Base-by-base conservation (phyloP, 2,329 filamentous ascomycete genomes). In the Pezizomycotina sp. region DNA sequence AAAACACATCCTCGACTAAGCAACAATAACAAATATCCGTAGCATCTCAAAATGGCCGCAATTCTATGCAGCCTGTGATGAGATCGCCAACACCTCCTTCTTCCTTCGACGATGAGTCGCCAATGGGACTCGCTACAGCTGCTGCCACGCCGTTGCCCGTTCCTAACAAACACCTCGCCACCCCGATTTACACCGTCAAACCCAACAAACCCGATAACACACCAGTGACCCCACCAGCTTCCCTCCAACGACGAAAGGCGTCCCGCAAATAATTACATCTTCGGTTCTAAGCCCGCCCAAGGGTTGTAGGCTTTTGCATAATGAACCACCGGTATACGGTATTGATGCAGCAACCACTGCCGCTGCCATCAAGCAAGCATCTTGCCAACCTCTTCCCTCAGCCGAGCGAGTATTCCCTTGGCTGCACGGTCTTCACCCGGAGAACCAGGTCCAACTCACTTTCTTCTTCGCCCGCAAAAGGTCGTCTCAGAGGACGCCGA, bases 351-450 rank as follows among this genome's bases (percentile, higher is more conserved):
- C 64, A 25, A 69, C 69, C 18, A 64, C 93, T 27, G 71, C 72
- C 7, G 64, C 71, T 28, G 82, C 86, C 1, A 54, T 95, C 21
- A 73, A 91, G 47, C 71, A 84, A 51, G 62, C 73, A 41, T 70
- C 86, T 3, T 68, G 73, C 2, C 82, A 92, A 52, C 77, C 83
- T 1, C 64, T 95, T 15, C 86, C 89, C 5, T 74, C 86, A 37
- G 74, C 89, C 0, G 70, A 76, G n/a, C 66, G 74, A 43, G 80
- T 95, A 44, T 98, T 95, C 52, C 89, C 89, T 2, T 98, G 89
- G 89, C 65, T 93, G 15, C 89, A 98, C 59, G 89, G 89, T 15
- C 62, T 95, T 25, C 84, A 95, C 52, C 75, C 80, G 1, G 71
- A 77, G 43, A 98, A 98, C 53, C 74, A 81, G 43, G 68, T 92